Conservation (phyloP, 495 filamentous ascomycete genomes). For the Trichoderma gamsii region DNA sequence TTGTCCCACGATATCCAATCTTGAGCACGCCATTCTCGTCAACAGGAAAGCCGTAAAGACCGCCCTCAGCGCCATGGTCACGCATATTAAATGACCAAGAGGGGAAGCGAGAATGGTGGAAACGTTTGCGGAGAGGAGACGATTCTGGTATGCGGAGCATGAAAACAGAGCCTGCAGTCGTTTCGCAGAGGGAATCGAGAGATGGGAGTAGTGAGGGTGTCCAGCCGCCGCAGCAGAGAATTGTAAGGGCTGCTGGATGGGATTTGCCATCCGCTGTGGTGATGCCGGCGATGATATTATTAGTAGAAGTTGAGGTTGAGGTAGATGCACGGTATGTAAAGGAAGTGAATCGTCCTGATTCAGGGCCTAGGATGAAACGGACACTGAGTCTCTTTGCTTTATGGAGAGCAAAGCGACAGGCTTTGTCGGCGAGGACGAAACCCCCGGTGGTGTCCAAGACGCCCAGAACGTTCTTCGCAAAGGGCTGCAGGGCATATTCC, state of each 20-base stretch:
- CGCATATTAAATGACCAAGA: slow-evolving; percentile 29
- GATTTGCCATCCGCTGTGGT: slow-evolving; percentile 29
- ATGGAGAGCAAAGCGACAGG: slow-evolving; percentile 38
- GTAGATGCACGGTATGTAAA: slow-evolving; percentile 17
- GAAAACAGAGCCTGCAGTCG: slow-evolving; percentile 39
- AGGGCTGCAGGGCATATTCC: slow-evolving; percentile 18
- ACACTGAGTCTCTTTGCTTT: slow-evolving; percentile 31
- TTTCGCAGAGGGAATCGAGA: slow-evolving; percentile 33
- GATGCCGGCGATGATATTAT: slow-evolving; percentile 24
- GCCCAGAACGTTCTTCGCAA: slow-evolving; percentile 20
- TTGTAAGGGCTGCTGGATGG: slow-evolving; percentile 25
- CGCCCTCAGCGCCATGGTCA: slow-evolving; percentile 26
- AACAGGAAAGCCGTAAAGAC: slow-evolving; percentile 37
- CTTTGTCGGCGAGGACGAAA: slow-evolving; percentile 36
- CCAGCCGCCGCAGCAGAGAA: slow-evolving; percentile 34
- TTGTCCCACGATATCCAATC: slow-evolving; percentile 41
- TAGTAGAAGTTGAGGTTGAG: background rate
- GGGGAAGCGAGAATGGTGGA: slow-evolving; percentile 26
- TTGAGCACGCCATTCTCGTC: slow-evolving; percentile 36
- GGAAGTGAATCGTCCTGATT: slow-evolving; percentile 25
- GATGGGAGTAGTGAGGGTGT: slow-evolving; percentile 29
- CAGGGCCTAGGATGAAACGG: slow-evolving; percentile 29
- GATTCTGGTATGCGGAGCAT: slow-evolving; percentile 29
- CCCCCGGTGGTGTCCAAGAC: slow-evolving; percentile 38
- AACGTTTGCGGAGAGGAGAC: background rate